phyloP scores from a whole-genome alignment of 208 protist species.

The Acanthamoeba sp. region DNA sequence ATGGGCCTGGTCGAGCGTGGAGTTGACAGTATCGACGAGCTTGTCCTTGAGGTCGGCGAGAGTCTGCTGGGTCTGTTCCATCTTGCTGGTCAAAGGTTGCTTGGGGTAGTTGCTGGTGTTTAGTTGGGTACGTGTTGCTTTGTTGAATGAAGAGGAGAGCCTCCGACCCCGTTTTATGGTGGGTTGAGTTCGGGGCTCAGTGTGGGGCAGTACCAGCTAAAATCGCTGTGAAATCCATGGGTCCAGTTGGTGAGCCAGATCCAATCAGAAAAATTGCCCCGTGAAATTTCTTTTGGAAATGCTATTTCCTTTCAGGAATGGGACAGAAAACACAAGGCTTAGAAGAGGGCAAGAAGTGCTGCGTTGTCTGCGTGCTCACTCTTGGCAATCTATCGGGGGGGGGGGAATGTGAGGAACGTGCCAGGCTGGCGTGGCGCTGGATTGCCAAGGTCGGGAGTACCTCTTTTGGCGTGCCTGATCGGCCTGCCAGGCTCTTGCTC shows the following conservation, averaged over 20 bases:
- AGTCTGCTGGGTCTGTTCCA: slow-evolving; percentile 1
- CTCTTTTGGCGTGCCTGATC: slow-evolving; percentile 2
- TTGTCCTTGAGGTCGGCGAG: not conserved
- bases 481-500: not conserved
- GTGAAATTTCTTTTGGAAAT: not conserved
- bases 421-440: not conserved
- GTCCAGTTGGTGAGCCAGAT: no score
- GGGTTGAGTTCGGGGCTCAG: no score
- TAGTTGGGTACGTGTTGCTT: no score
- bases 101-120: not conserved
- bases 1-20: not conserved
- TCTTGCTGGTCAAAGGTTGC: not conserved
- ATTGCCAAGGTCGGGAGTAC: not conserved
- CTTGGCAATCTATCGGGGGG: not conserved
- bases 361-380: slow-evolving; percentile 14
- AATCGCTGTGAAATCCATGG: no score
- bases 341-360: not conserved
- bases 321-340: not conserved
- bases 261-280: no score
- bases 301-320: not conserved
- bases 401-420: not conserved
- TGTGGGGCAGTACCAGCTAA: no score
- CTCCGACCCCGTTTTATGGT: no score
- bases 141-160: no score
- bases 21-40: not conserved